Evolutionary conservation across 768 basidiomycete genomes (phyloP), one percentile per base, ranked within the genome.

Genomic region (Kwoniella sp.): DNA sequence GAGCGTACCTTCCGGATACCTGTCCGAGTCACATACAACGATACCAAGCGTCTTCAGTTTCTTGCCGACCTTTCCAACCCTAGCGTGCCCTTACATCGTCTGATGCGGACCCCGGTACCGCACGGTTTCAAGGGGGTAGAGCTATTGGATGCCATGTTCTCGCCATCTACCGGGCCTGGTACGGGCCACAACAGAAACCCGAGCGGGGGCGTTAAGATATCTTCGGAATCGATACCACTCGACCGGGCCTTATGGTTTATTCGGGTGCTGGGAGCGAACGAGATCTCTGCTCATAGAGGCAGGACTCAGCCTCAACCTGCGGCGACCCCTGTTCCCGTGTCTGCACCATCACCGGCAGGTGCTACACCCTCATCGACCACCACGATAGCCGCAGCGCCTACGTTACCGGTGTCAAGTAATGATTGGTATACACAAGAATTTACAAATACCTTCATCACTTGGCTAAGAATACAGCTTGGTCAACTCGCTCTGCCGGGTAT

Each of bases 191-290:
- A 57, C 34, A 54, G 71, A 34, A 57, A 48, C 3, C 58, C 68
- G 13, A 41, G 37, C 28, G 58, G 66, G 17, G 54, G 61, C 11
- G 26, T 41, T 0, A 66, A 51, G 48, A n/a, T 62, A 3, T 37
- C 62, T 52, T 29, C 67, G 0, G 69, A 72, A 0, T 71, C 76
- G 13, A 73, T 78, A 29, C 74, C 74, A 9, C 34, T 75, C 8
- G 76, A 78, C 23, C 48, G 76, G 25, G 76, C 76, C 30, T n/a
- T 74, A 23, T 78, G 76, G 76, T 78, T 78, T 65, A 78, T 78
- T 28, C 63, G 76, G 1, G 71, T 75, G 11, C 66, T 75, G 1
- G 76, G 76, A 2, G 67, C 74, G 2, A 75, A 75, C 55, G 76
- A 78, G 52, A 73, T 78, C n/a, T 50, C 69, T 0, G 75, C 75